Percentiles rank a stretch among this genome's conserved stretches.
phyloP scores from a whole-genome alignment of 2,329 filamentous ascomycete genomes.

The Cercospora zeina region DNA sequence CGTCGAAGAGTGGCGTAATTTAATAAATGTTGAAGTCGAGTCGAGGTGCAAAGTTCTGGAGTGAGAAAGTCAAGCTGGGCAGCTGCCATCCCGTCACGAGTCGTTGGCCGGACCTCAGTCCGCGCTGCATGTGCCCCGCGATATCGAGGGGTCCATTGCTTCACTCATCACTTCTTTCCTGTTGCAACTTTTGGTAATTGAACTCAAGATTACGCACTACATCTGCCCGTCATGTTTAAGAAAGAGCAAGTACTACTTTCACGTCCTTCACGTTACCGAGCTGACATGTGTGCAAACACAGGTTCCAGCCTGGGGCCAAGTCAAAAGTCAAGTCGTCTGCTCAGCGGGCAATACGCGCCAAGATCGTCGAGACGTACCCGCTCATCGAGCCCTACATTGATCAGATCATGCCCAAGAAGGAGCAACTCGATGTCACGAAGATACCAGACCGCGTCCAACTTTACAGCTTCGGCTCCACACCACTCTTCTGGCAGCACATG shows the following conservation, averaged over 20 bases:
- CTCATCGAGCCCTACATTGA: conserved; percentile 85
- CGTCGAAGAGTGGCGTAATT: not conserved
- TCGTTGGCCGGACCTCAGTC: not conserved
- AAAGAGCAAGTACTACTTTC: conserved; percentile 68
- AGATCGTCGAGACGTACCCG: conserved; percentile 81
- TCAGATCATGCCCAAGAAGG: conserved; percentile 92
- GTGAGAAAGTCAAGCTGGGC: not conserved
- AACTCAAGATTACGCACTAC: not conserved
- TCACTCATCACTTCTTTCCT: not conserved
- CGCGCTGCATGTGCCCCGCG: conserved; percentile 2
- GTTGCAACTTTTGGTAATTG: not conserved
- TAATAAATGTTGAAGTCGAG: not conserved
- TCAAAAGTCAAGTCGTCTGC: conserved; percentile 97
- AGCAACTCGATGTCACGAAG: conserved; percentile 85
- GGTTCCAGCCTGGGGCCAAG: conserved; percentile 75
- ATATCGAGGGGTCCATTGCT: conserved; percentile 8
- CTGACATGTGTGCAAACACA: conserved; percentile 41
- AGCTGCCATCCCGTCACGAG: conserved; percentile 4
- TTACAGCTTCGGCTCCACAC: conserved; percentile 74
- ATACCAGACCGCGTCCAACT: conserved; percentile 87
- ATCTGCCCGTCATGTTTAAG: conserved; percentile 69
- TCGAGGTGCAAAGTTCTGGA: conserved; percentile 4
- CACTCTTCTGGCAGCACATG: conserved; percentile 89
- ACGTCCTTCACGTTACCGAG: not conserved
- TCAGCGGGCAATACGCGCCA: conserved; percentile 80